Conservation (phyloP, 371 early-diverging fungal species). For the Apophysomyces ossiformis region DNA sequence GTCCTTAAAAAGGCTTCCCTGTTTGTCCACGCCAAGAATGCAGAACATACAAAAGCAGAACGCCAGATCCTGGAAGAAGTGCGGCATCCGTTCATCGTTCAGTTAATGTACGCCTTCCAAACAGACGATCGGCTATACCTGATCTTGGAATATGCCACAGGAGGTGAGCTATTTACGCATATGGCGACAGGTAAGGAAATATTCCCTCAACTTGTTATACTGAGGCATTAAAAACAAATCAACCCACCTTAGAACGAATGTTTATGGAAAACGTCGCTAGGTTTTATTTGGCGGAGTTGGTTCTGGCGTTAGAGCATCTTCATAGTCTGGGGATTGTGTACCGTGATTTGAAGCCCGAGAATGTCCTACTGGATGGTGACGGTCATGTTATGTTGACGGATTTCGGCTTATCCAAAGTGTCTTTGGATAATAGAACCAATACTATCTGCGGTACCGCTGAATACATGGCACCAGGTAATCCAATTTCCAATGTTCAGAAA, state of each 20-base stretch:
- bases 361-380: slow-evolving; percentile 78
- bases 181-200: slow-evolving; percentile 65
- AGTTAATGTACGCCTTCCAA: slow-evolving; percentile 95
- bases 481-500: not conserved
- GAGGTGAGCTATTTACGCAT: slow-evolving; percentile 98
- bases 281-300: slow-evolving; percentile 88
- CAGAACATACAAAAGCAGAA: slow-evolving; percentile 77
- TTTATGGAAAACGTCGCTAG: slow-evolving; percentile 78
- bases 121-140: slow-evolving; percentile 86
- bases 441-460: slow-evolving; percentile 95
- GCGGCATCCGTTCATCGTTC: slow-evolving; percentile 94
- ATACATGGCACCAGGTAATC: slow-evolving; percentile 78
- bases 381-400: slow-evolving; percentile 93
- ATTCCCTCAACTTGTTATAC: not conserved
- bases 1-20: slow-evolving; percentile 88
- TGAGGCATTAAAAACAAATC: not conserved
- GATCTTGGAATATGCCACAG: slow-evolving; percentile 96
- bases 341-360: slow-evolving; percentile 91
- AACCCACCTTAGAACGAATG: slow-evolving; percentile 71
- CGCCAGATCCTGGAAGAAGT: slow-evolving; percentile 78
- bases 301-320: slow-evolving; percentile 86
- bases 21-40: slow-evolving; percentile 72
- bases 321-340: slow-evolving; percentile 90
- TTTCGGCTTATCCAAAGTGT: slow-evolving; percentile 90
- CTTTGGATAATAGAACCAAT: slow-evolving; percentile 62